Conservation (phyloP, 75 land plant genomes). For the Pinus tabuliformis region DNA sequence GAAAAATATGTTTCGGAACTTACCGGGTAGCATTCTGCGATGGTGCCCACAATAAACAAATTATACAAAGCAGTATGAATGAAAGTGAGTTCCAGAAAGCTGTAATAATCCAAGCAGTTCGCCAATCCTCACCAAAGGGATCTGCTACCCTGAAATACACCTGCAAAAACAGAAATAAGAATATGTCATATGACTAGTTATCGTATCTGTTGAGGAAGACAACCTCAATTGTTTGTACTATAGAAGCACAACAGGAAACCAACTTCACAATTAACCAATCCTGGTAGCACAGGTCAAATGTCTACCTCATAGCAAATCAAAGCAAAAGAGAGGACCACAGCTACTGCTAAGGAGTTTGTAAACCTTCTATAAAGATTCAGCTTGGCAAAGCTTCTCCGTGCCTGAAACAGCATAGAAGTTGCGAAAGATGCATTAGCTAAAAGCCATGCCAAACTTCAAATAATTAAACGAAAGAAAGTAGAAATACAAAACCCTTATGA, state of each 20-base stretch:
- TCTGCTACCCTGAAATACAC: constrained; percentile 67
- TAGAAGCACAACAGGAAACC: background rate
- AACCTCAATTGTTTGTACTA: background rate
- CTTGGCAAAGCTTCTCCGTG: constrained; percentile 62
- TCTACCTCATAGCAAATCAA: constrained; percentile 87
- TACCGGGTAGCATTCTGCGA: constrained; percentile 66
- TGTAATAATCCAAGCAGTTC: constrained; percentile 67
- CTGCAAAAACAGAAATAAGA: constrained; percentile 14
- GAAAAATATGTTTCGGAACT: background rate
- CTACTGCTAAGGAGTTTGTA: constrained; percentile 64
- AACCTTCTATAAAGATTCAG: constrained; percentile 76
- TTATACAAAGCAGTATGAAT: constrained; percentile 39
- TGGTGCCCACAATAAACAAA: constrained; percentile 71
- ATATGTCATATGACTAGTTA: background rate
- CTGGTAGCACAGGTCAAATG: background rate
- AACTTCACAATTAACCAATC: background rate
- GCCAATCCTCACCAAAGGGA: constrained; percentile 67
- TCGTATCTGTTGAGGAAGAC: background rate
- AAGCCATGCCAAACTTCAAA: background rate
- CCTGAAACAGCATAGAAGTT: constrained; percentile 18
- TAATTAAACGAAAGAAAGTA: background rate
- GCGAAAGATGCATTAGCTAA: background rate
- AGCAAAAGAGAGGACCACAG: constrained; percentile 61
- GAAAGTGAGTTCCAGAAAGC: constrained; percentile 74
- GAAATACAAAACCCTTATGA: background rate